These are phyloP conservation scores for Viola odorata DNA, from an alignment of 345 rosid species.

Conservation along the genomic window DNA sequence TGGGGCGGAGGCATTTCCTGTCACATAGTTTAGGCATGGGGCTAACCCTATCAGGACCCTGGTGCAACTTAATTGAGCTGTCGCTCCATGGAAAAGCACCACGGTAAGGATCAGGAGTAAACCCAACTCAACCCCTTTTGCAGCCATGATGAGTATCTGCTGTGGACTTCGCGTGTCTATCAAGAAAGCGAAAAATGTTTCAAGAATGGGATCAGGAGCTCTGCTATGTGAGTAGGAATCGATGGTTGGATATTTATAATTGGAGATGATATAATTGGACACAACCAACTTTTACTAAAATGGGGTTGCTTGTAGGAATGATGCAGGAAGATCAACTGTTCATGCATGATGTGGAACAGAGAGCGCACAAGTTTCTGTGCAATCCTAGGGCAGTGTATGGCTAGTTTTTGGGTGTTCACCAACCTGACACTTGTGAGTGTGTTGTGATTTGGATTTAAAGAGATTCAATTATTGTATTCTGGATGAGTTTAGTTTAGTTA, in stretches of 20 bases:
- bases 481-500: no score
- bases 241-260: constrained; percentile 5
- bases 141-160: constrained; percentile 4
- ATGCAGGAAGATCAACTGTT: constrained; percentile 7
- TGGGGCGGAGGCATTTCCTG: constrained; percentile 24
- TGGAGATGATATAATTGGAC: constrained; percentile 4
- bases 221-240: background rate
- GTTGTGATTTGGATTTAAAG: no score
- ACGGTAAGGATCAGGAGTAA: constrained; percentile 4
- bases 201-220: background rate
- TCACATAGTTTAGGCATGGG: constrained; percentile 23
- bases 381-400: no score
- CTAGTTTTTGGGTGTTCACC: no score
- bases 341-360: no score
- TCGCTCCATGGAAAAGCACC: constrained; percentile 9
- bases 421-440: no score
- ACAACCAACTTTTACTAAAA: constrained; percentile 10
- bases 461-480: no score
- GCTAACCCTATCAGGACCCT: constrained; percentile 18
- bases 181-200: background rate
- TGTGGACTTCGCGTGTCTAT: no score
- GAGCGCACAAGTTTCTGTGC: no score
- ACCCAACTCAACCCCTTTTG: constrained; percentile 9
- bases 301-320: constrained; percentile 1
- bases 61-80: constrained; percentile 20